A percentile compares a stretch with the other conserved stretches of the same genome.
Conservation (phyloP, 108 stramenopile species). For the Aureococcus anophagefferens region DNA sequence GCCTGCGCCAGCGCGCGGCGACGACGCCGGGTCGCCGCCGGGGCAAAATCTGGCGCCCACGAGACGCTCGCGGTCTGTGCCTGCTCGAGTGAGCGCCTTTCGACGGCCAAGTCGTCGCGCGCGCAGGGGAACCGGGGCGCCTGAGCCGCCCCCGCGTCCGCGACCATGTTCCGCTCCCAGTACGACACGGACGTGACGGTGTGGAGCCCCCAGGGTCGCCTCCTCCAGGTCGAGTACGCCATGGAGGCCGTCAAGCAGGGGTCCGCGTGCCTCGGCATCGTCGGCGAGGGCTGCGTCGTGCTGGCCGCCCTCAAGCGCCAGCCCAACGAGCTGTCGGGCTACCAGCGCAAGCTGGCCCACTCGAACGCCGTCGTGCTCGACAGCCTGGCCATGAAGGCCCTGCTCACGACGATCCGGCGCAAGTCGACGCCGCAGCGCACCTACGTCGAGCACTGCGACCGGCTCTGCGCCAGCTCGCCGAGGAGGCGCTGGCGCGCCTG, state of each 20-base stretch:
- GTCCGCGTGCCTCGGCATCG: constrained; percentile 81
- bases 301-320: constrained; percentile 87
- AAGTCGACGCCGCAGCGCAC: too few relatives aligned
- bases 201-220: constrained; percentile 96
- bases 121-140: too few relatives aligned
- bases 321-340: constrained; percentile 83
- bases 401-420: too few relatives aligned
- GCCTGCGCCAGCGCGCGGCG: too few relatives aligned
- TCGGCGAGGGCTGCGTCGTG: constrained; percentile 69
- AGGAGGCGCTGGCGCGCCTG: constrained; percentile 70
- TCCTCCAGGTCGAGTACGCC: constrained; percentile 98
- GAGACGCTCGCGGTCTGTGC: too few relatives aligned
- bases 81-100: too few relatives aligned
- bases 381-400: too few relatives aligned
- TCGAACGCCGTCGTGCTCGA: too few relatives aligned
- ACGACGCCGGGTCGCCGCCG: too few relatives aligned
- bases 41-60: too few relatives aligned
- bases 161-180: constrained; percentile 90
- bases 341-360: constrained; percentile 92
- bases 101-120: too few relatives aligned
- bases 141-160: background rate
- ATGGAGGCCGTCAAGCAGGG: constrained; percentile 99
- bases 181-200: constrained; percentile 99
- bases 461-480: constrained; percentile 46
- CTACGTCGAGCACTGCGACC: constrained; percentile 1